Evolutionary conservation across 208 protist species (phyloP), one percentile per base, ranked within the genome.

Genomic region (Tetramitus jugosus): DNA sequence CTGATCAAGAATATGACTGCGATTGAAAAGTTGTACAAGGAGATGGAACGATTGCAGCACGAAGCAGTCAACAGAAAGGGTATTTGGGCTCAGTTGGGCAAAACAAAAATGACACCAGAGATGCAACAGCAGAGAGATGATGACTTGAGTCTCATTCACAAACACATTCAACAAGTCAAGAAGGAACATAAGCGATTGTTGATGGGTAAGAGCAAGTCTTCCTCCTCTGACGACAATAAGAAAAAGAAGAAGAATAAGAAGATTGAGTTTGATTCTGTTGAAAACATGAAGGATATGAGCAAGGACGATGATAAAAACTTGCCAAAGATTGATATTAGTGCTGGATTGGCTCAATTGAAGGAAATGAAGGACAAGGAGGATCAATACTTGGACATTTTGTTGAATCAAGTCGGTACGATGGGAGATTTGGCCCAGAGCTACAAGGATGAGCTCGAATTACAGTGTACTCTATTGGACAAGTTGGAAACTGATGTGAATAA

Each of bases 261-360:
- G 49, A 10, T 20, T 26, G 20, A 56, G 49, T 56, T 56, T 20
- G 49, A 56, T 20, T 26, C 10, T 56, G 49, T 56, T 56, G 49
- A 56, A 26, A 20, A 56, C 49, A 26, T 56, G 49, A 20, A n/a
- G n/a, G n/a, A n/a, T n/a, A n/a, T n/a, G n/a, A n/a, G n/a, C n/a
- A n/a, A n/a, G n/a, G n/a, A n/a, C n/a, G n/a, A n/a, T n/a, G n/a
- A n/a, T n/a, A n/a, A n/a, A n/a, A n/a, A n/a, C n/a, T n/a, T n/a
- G n/a, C 67, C 67, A 45, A 53, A 20, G 26, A 17, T 74, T 39
- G 67, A 74, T 39, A 74, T 74, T 37, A 35, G 23, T 37, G 67
- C 46, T 39, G 67, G 67, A 39, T 23, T 74, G 8, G n/a, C 29
- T 53, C 67, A 74, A 53, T 53, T 74, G 31, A 42, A 74, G 53